Conservation (phyloP, 2,329 filamentous ascomycete genomes). For the Paraconiothyrium sp. region DNA sequence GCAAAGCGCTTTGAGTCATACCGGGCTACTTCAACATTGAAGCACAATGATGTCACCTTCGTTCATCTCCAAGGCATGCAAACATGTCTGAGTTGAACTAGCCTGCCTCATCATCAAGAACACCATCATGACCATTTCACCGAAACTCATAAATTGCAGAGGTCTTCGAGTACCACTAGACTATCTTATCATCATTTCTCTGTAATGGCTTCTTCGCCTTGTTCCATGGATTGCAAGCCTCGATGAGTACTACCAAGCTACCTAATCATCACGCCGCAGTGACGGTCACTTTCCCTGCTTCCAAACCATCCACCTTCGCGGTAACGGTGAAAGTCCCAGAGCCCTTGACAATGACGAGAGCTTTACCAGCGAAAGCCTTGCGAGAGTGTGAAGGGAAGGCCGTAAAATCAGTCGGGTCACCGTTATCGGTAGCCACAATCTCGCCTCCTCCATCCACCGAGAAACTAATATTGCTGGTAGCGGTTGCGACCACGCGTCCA, state of each 20-base stretch:
- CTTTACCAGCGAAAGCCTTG: slow-evolving; percentile 36
- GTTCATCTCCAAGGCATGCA: not conserved
- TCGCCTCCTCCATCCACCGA: slow-evolving; percentile 54
- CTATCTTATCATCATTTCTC: not conserved
- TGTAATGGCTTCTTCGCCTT: too few relatives aligned
- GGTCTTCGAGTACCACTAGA: not conserved
- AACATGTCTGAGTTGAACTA: not conserved
- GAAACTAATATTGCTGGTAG: slow-evolving; percentile 56
- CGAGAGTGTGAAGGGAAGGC: slow-evolving; percentile 30
- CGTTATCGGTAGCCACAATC: slow-evolving; percentile 63
- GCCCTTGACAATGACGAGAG: slow-evolving; percentile 30
- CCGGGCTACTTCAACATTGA: too few relatives aligned
- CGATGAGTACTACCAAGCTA: too few relatives aligned
- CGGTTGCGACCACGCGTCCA: slow-evolving; percentile 56
- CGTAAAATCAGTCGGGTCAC: slow-evolving; percentile 46
- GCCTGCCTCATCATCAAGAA: not conserved
- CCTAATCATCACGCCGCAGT: too few relatives aligned
- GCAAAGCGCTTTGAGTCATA: too few relatives aligned
- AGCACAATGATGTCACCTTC: too few relatives aligned
- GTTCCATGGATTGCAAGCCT: too few relatives aligned
- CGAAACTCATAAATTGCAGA: not conserved
- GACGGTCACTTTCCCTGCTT: not conserved
- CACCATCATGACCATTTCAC: not conserved
- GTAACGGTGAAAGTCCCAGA: slow-evolving; percentile 21
- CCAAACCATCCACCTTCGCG: slow-evolving; percentile 27